Base-by-base conservation (phyloP, 768 basidiomycete species). In the Mycena rebaudengoi region DNA sequence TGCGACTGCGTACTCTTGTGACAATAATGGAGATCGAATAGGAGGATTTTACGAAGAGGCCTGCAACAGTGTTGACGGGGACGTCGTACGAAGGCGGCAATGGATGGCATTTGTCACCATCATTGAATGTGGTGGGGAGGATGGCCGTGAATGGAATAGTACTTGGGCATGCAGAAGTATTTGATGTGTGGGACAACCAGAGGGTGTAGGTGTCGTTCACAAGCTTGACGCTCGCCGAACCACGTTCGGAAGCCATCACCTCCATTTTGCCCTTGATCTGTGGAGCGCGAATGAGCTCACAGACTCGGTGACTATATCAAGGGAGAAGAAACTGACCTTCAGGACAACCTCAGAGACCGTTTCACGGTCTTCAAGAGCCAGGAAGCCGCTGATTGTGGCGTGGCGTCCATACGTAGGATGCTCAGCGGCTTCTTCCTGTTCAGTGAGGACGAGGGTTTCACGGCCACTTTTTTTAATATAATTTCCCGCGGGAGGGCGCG, bases 1-100 rank as follows among this genome's bases (percentile, higher is more conserved):
- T 80, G 51, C 73, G 75, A 40, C 75, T 75, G 7, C 79, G 78
- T 8, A 71, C 70, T 46, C 80, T 78, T 23, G 73, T 79, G 40
- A 85, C 65, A 39, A 71, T 72, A 20, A 91, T 73, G 4, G 72
- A 79, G 5, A 91, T 67, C 1, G 75, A 73, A 69, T 90, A 91
- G 0, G 73, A 69, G 41, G 75, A 80, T 43, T 78, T 76, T 11
- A 81, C 75, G 52, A 66, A 78, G 16, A 86, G 70, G 11, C 79
- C 77, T 1, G 81, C 79, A 2, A 78, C 57, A 26, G 74, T 75
- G 8, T 74, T 68, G 30, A 72, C 70, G 18, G 76, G 68, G 8
- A 73, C 64, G 26, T 77, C 68, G 62, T 79, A 87, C 1, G 82
- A 79, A 1, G 89, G 88, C 2, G 89, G 89, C 10, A 88, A 71